Evolutionary conservation across 2,329 filamentous ascomycete species (phyloP).

Genomic region (Monosporascus sp.): DNA sequence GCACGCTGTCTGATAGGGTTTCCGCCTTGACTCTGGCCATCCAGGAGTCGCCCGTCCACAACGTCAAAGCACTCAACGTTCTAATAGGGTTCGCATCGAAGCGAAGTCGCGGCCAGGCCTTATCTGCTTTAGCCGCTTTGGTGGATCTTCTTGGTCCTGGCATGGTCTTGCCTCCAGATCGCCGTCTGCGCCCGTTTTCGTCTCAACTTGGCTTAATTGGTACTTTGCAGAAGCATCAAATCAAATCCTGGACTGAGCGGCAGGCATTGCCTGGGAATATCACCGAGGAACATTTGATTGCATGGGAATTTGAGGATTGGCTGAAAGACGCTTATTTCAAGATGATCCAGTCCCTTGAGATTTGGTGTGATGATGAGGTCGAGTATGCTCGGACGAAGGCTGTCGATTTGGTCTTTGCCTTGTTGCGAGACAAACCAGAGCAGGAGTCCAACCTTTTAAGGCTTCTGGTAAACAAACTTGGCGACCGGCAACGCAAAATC

Average conservation of each 20-base stretch:
- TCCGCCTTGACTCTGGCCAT: constrained; percentile 90
- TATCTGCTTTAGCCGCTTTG: constrained; percentile 85
- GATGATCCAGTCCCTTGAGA: constrained; percentile 83
- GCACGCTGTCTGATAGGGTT: constrained; percentile 93
- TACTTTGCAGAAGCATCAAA: constrained; percentile 58
- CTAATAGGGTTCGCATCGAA: constrained; percentile 82
- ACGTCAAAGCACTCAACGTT: constrained; percentile 80
- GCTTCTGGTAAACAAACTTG: constrained; percentile 91
- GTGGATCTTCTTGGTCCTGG: constrained; percentile 93
- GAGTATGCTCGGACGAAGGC: constrained; percentile 86
- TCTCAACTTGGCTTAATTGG: constrained; percentile 72
- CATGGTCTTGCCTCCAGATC: constrained; percentile 73
- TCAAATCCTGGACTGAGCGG: constrained; percentile 58
- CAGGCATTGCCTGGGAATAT: constrained; percentile 69
- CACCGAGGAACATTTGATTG: constrained; percentile 71
- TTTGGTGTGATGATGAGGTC: constrained; percentile 92
- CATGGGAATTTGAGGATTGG: constrained; percentile 94
- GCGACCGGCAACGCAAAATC: constrained; percentile 92
- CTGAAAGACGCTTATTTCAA: constrained; percentile 92
- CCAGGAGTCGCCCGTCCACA: constrained; percentile 94
- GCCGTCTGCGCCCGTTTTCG: constrained; percentile 74
- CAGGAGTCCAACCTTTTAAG: constrained; percentile 92
- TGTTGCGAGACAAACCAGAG: constrained; percentile 93
- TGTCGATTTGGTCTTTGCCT: constrained; percentile 84
- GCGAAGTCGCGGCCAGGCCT: constrained; percentile 85